phyloP scores from a whole-genome alignment of 495 filamentous ascomycete species.

The Usnea hakonensis region DNA sequence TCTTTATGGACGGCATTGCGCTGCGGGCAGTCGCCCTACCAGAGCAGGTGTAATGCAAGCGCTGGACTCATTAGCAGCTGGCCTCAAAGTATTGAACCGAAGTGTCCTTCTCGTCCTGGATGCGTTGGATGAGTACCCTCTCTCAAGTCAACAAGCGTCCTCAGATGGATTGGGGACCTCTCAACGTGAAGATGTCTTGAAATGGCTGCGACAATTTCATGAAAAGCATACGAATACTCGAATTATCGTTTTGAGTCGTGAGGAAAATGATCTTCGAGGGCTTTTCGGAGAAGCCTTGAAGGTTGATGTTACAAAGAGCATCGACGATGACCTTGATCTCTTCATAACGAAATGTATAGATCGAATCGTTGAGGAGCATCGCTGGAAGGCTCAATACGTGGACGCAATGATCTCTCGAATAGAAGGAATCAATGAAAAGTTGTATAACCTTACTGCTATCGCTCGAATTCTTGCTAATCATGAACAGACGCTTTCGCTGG shows the following conservation, averaged over 20 bases:
- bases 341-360: background rate
- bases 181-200: background rate
- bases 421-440: background rate
- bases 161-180: background rate
- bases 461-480: background rate
- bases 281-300: background rate
- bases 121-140: conserved; percentile 4
- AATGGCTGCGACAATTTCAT: background rate
- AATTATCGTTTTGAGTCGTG: background rate
- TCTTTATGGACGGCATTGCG: background rate
- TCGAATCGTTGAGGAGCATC: background rate
- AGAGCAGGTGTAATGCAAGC: background rate
- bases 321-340: background rate
- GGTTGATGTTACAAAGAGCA: background rate
- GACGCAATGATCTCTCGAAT: background rate
- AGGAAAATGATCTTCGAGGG: background rate
- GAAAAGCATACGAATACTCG: background rate
- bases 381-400: background rate
- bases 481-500: background rate
- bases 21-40: background rate
- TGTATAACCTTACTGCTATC: background rate
- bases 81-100: background rate
- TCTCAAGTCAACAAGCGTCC: background rate
- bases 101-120: conserved; percentile 1
- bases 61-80: background rate